phyloP scores from a whole-genome alignment of 2,329 filamentous ascomycete genomes.

The Pseudomassariella vexata region DNA sequence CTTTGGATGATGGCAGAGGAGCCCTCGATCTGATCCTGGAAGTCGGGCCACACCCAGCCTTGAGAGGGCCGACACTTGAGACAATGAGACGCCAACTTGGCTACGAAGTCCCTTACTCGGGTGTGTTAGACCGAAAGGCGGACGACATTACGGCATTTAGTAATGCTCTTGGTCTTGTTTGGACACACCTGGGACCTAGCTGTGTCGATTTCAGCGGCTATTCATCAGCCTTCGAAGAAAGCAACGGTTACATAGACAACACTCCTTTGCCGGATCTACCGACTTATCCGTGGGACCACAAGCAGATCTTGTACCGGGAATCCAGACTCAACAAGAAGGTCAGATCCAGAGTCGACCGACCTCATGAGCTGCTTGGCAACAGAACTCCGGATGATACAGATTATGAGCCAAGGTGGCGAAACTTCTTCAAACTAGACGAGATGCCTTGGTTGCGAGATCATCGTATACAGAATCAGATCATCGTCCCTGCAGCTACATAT shows the following conservation, averaged over 20 bases:
- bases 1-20: too few relatives aligned
- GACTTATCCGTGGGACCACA: slow-evolving; percentile 38
- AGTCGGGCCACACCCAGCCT: slow-evolving; percentile 7
- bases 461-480: slow-evolving; percentile 27
- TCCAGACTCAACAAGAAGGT: slow-evolving; percentile 28
- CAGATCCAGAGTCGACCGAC: slow-evolving; percentile 11
- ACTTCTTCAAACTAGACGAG: slow-evolving; percentile 24
- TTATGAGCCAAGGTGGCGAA: slow-evolving; percentile 24
- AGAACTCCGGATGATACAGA: slow-evolving; percentile 21
- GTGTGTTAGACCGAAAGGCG: slow-evolving; percentile 10
- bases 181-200: background rate
- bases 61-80: slow-evolving; percentile 1
- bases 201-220: background rate
- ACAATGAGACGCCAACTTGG: too few relatives aligned
- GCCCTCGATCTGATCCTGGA: slow-evolving; percentile 2
- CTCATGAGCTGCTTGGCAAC: slow-evolving; percentile 23
- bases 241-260: background rate
- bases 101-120: slow-evolving; percentile 13
- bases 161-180: too few relatives aligned
- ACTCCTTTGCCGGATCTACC: slow-evolving; percentile 21
- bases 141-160: slow-evolving; percentile 4
- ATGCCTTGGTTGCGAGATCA: slow-evolving; percentile 29
- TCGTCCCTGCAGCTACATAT: slow-evolving; percentile 36
- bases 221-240: background rate
- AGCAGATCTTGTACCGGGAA: slow-evolving; percentile 29